Evolutionary conservation across 306 rosid genomes (phyloP), one percentile per base, ranked within the genome.

Genomic region (Citrullus colocynthis): DNA sequence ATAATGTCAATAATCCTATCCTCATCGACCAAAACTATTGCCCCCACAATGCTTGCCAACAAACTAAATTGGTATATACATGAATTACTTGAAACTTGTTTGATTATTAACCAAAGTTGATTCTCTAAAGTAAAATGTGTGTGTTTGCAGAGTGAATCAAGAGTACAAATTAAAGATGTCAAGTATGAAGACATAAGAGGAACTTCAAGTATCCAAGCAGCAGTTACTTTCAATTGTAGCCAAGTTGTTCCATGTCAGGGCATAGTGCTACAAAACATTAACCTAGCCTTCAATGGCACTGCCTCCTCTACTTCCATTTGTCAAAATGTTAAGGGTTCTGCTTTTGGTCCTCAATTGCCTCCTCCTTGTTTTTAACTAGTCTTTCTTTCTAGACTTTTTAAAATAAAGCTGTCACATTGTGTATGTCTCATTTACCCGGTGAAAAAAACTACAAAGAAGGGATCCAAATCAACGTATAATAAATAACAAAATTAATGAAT

Each of bases 21-120:
- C n/a, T 86, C 77, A 81, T 86, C 42, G 87, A 86, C 52, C 89
- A 86, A 44, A 80, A 72, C 20, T 86, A 86, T 58, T 86, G 89
- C 54, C 77, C 82, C 12, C 2, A 59, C 2, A 18, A 63, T 0
- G n/a, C 24, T 1, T 86, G 87, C 64, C 0, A 24, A 8, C 28
- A 7, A 0, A 14, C 7, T 15, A 0, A 15, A 14, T 10, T 34
- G 86, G 84, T 82, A 74, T 42, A 42, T 42, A 8, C 0, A 42
- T 15, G 12, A 13, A 30, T 11, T 8, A 7, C 32, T 62, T 9
- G 18, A 7, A 69, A 49, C 0, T 12, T 2, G 13, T 32, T 49
- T 7, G 44, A 0, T 6, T 36, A 42, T 6, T 39, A 18, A 66
- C 3, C 6, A 66, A 7, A 65, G 9, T 34, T 57, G 62, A 7